A percentile compares a stretch with the other conserved stretches of the same genome.
phyloP scores from a whole-genome alignment of 306 rosid species.

The Hippophae rhamnoides region DNA sequence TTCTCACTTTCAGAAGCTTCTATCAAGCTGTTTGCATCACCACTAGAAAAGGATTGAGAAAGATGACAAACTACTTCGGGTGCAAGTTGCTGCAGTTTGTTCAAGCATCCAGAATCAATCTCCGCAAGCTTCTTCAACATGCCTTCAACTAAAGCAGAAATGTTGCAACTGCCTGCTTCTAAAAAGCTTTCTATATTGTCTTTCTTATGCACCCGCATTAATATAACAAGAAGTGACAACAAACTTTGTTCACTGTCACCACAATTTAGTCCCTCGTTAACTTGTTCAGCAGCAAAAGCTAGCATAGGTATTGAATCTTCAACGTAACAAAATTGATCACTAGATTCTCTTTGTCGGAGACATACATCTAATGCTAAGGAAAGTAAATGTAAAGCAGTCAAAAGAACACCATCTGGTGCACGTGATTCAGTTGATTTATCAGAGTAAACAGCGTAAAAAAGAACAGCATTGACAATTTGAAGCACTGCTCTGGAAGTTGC shows the following conservation, averaged over 20 bases:
- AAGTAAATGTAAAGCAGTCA: slow-evolving; percentile 76
- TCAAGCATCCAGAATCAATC: slow-evolving; percentile 60
- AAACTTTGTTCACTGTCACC: slow-evolving; percentile 67
- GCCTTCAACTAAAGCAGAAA: slow-evolving; percentile 53
- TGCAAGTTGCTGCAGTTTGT: slow-evolving; percentile 60
- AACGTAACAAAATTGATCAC: slow-evolving; percentile 24
- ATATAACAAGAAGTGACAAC: slow-evolving; percentile 75
- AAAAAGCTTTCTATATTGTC: slow-evolving; percentile 37
- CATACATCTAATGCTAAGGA: slow-evolving; percentile 74
- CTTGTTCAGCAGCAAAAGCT: slow-evolving; percentile 52
- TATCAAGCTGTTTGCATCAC: slow-evolving; percentile 28
- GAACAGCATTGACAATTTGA: slow-evolving; percentile 69
- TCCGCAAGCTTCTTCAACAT: slow-evolving; percentile 83
- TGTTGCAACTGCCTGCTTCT: slow-evolving; percentile 60
- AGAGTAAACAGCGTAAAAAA: slow-evolving; percentile 69
- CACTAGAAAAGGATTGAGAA: slow-evolving; percentile 33
- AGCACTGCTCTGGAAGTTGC: slow-evolving; percentile 78
- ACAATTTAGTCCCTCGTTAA: slow-evolving; percentile 33
- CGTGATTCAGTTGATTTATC: slow-evolving; percentile 60
- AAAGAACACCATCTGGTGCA: slow-evolving; percentile 77
- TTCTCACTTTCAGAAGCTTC: slow-evolving; percentile 68
- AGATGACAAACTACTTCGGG: slow-evolving; percentile 53
- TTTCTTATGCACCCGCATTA: slow-evolving; percentile 61
- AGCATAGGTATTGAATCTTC: slow-evolving; percentile 51
- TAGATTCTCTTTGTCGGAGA: slow-evolving; percentile 48